Evolutionary conservation across 768 basidiomycete species (phyloP), one percentile per base, ranked within the genome.

Genomic region (Mycena galopus): DNA sequence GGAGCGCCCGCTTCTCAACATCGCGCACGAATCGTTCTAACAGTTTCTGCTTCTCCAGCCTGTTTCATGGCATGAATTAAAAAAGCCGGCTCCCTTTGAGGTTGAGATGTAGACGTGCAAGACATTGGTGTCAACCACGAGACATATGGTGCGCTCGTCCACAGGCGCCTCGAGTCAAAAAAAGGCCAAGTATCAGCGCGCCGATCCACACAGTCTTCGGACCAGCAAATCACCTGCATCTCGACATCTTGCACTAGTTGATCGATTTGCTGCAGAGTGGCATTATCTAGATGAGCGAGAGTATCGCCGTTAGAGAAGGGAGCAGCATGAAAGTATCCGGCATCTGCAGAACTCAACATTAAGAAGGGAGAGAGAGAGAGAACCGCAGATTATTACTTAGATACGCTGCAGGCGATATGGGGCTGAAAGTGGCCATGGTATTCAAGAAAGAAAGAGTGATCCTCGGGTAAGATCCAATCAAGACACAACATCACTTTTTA

Each of bases 121-220:
- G 72, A 95, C 88, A 75, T 96, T 96, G 32, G 94, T 96, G 77
- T 96, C 94, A 35, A 94, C 78, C 19, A 96, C 88, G 61, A 95
- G 76, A 74, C 87, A 88, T 21, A 83, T 81, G 39, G 82, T 77
- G 68, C 75, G 81, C 74, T 87, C 87, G 8, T 82, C 81, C 42
- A 84, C 72, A 39, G 87, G 84, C 14, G 82, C 83, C 87, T 90
- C 72, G 39, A 60, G 33, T 90, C 68, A 42, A 59, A 30, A 35
- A 63, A 37, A 71, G 35, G 58, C 27, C 39, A 57, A 32, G 19
- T 33, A 68, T 57, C 42, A 73, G 66, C 59, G 2, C 37, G 65
- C 60, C 53, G 58, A 67, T 50, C n/a, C 42, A 44, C 42, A 44
- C 65, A 58, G 56, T 51, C 30, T 33, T 65, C 56, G 29, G 70